phyloP scores from a whole-genome alignment of 2,329 filamentous ascomycete genomes.

The Mycosphaerelloides madeirae region DNA sequence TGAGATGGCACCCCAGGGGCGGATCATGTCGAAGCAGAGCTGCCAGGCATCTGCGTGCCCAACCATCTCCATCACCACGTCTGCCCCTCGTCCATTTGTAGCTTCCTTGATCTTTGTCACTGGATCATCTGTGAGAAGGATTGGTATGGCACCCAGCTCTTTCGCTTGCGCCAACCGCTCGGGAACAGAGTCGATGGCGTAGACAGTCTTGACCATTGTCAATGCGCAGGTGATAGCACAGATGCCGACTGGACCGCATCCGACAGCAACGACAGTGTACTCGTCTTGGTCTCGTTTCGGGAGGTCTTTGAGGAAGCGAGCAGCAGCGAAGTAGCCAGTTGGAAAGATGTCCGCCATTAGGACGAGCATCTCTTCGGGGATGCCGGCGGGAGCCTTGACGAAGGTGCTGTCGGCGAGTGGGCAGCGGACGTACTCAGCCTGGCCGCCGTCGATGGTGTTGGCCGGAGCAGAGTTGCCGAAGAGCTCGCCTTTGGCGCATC shows the following conservation, averaged over 20 bases:
- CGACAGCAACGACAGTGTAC: slow-evolving; percentile 71
- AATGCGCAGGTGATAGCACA: slow-evolving; percentile 54
- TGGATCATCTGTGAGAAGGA: slow-evolving; percentile 58
- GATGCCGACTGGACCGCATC: slow-evolving; percentile 74
- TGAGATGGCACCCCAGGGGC: slow-evolving; percentile 47
- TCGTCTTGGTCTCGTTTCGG: slow-evolving; percentile 55
- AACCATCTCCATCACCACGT: slow-evolving; percentile 65
- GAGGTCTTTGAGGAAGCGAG: slow-evolving; percentile 67
- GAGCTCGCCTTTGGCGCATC: slow-evolving; percentile 65
- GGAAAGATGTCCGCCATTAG: slow-evolving; percentile 92
- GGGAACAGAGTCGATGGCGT: slow-evolving; percentile 53
- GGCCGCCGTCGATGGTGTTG: slow-evolving; percentile 30
- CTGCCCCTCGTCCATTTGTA: slow-evolving; percentile 76
- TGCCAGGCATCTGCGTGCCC: slow-evolving; percentile 46
- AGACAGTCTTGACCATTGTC: slow-evolving; percentile 32
- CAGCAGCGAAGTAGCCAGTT: slow-evolving; percentile 73
- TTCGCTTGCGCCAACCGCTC: slow-evolving; percentile 69
- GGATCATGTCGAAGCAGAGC: slow-evolving; percentile 45
- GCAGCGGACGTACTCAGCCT: slow-evolving; percentile 56
- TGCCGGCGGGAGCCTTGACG: slow-evolving; percentile 65
- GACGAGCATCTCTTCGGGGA: slow-evolving; percentile 69
- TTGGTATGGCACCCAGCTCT: slow-evolving; percentile 71
- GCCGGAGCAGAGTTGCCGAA: slow-evolving; percentile 50
- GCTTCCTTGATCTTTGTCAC: slow-evolving; percentile 67
- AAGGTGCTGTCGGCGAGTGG: slow-evolving; percentile 76